Conservation (phyloP, 306 rosid genomes). For the Malus sieversii region DNA sequence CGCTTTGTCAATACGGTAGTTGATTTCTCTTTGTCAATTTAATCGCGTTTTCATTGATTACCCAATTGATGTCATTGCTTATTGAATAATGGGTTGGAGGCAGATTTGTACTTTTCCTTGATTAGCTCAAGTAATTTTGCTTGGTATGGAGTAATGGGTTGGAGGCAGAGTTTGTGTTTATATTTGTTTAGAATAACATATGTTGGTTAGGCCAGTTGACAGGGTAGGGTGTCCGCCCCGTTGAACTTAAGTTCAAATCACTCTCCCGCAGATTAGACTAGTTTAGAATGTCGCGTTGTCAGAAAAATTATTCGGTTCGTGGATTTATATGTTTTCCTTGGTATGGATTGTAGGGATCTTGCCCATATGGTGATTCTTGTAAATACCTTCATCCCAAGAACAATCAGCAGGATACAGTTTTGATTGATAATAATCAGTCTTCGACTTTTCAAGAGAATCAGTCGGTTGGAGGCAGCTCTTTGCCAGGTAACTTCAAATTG, state of each 20-base stretch:
- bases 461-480: slow-evolving; percentile 15
- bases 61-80: background rate
- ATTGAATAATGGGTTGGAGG: background rate
- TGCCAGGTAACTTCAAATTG: slow-evolving; percentile 27
- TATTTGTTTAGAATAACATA: background rate
- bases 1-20: slow-evolving; percentile 61
- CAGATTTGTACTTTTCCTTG: slow-evolving; percentile 3
- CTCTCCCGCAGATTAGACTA: background rate
- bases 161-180: background rate
- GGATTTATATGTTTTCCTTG: background rate
- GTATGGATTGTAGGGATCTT: slow-evolving; percentile 35
- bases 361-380: slow-evolving; percentile 71
- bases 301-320: background rate
- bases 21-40: background rate
- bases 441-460: slow-evolving; percentile 20
- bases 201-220: too few species aligned
- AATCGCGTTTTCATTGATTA: slow-evolving; percentile 4
- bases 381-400: slow-evolving; percentile 60
- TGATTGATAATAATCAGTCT: slow-evolving; percentile 20
- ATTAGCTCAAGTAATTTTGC: background rate
- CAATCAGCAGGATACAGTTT: slow-evolving; percentile 24
- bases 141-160: background rate
- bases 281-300: background rate
- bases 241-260: background rate
- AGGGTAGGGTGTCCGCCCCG: background rate